Evolutionary conservation across 2,329 filamentous ascomycete genomes (phyloP).

Genomic region (Cladosporium sp.): DNA sequence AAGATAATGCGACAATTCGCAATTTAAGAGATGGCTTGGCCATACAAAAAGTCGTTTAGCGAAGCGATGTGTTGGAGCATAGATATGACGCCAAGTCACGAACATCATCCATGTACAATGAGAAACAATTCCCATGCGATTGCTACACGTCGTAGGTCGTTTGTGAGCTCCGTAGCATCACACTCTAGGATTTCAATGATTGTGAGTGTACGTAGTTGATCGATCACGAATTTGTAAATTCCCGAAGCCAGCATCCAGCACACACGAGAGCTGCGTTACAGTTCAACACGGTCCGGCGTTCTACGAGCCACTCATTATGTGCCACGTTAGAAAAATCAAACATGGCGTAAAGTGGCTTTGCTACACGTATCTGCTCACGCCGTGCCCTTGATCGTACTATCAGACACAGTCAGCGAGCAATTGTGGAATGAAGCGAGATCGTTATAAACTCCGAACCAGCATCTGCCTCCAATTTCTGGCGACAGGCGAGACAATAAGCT

Average conservation of each 20-base stretch:
- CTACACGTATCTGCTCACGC: not conserved
- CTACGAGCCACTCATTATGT: not conserved
- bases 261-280: too few relatives aligned
- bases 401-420: not conserved
- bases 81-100: not conserved
- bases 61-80: not conserved
- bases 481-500: not conserved
- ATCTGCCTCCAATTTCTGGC: too few relatives aligned
- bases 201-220: too few relatives aligned
- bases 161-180: too few relatives aligned
- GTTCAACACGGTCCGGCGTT: too few relatives aligned
- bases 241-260: too few relatives aligned
- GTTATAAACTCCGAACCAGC: not conserved
- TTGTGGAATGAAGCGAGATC: not conserved
- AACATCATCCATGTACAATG: not conserved
- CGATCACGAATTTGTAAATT: too few relatives aligned
- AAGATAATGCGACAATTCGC: conserved; percentile 38
- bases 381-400: not conserved
- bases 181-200: too few relatives aligned
- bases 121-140: not conserved
- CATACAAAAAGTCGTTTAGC: conserved; percentile 1
- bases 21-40: not conserved
- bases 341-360: not conserved
- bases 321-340: not conserved
- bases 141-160: too few relatives aligned